Base-by-base conservation (phyloP, 2,329 filamentous ascomycete genomes). In the Fusarium oxysporum region DNA sequence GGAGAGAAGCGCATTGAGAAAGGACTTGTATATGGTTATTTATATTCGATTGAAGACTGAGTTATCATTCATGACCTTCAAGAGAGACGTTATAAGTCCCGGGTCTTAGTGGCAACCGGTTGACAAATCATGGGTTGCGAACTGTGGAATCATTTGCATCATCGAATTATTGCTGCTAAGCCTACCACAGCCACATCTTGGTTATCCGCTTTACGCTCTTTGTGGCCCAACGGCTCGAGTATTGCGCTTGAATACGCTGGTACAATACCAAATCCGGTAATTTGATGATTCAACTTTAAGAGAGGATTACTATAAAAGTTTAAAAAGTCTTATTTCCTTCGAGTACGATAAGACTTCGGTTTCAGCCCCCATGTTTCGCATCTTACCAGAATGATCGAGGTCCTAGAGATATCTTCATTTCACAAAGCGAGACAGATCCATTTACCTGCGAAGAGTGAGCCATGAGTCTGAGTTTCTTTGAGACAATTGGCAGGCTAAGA, bases 1-100 rank as follows among this genome's bases (percentile, higher is more conserved):
- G 82, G 84, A 74, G 83, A 84, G 75, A 89, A 83, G 78, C 85
- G 86, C 87, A 90, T 90, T 67, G 69, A 45, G 45, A 55, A 32
- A 30, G 23, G 51, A 68, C 21, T 55, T 40, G 28, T 57, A 43
- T 41, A 28, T 51, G 19, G 13, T 32, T 58, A 58, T 71, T 73
- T 72, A 73, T 71, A 73, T 67, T 48, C 48, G 14, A 40, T 50
- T 55, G 23, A 54, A 62, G 35, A 35, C 21, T 43, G 35, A 33
- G 23, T 35, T 47, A 25, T 35, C 28, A 51, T 66, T 57, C 40
- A 58, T 23, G 44, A 35, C 25, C n/a, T 61, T 41, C 28, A 54
- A 53, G 41, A 53, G 45, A 47, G 66, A 57, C 28, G 57, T 55
- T 69, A 60, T 69, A 55, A 65, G 66, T 48, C 37, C 35, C 28